Base-by-base conservation (phyloP, 495 filamentous ascomycete species). In the Penicillium lividum region DNA sequence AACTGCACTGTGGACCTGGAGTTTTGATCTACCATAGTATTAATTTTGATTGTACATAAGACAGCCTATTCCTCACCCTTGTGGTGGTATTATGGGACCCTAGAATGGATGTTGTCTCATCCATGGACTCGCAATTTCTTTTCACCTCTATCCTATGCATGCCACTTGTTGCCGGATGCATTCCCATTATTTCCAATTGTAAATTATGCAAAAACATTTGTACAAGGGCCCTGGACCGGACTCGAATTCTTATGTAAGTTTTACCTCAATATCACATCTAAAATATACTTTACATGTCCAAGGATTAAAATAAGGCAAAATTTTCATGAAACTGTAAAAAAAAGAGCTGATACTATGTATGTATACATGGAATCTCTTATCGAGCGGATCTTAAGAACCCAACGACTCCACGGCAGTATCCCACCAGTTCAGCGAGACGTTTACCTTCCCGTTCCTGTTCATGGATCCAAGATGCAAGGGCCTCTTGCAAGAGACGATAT, bases 371-470 rank as follows among this genome's bases (percentile, higher is more conserved):
- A 5, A 9, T 42, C 7, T 52, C 43, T 18, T 54, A 80, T 33
- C 77, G 69, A 9, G 72, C 79, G 64, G 88, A 92, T 65, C 92
- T 82, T 66, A 97, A 74, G 71, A 94, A 98, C 31, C 86, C 87
- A n/a, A 94, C 84, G 18, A 98, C 90, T 53, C 94, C 94, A 51
- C 85, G 80, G 73, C 90, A 93, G 67, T 91, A 96, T 34, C 92
- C 92, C 10, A 94, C 89, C 60, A 97, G 67, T 52, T 82, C 83
- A 46, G 86, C 84, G 51, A 98, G 65, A 61, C 94, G 83, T 61
- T 81, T 80, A 34, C 78, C 81, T 69, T 96, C 91, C 55, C 66
- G 74, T 59, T 84, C 82, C 65, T 92, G 88, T 56, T 84, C 81
- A 48, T 72, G 72, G 67, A 82, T 81, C 91, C 92, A 96, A 55